Evolutionary conservation across 164 flowering plant species (phyloP), one percentile per base, ranked within the genome.

Genomic region (Macadamia integrifolia): DNA sequence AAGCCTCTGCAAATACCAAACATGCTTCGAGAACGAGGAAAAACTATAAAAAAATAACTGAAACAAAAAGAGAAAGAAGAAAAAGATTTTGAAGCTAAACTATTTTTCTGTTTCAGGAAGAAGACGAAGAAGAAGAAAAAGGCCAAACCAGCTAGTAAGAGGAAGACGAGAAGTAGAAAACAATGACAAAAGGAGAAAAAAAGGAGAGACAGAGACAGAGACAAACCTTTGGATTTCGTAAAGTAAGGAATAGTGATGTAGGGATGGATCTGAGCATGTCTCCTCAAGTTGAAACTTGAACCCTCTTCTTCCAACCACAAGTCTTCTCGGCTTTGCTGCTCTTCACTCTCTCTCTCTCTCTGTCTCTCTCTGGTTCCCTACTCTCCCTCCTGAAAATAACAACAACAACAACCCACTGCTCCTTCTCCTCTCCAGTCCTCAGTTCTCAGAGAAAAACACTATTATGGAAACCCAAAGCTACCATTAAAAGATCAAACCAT

Each of bases 181-280:
- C 29, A 52, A 12, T 17, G 13, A 11, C 29, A 10, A 46, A 55
- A 63, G 29, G 8, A 58, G 61, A 11, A 42, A 18, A 48, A 30
- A 66, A 17, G 15, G 48, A 64, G 18, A 46, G 17, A 40, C 15
- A 48, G 30, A 53, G 40, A 49, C 14, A 28, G 14, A 53, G 71
- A 65, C 57, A 60, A 80, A 85, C 88, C 81, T 75, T 74, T 78
- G 81, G 80, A 77, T 80, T 80, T 74, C 81, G 66, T 74, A 64
- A 76, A 77, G 58, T 30, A 58, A 64, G 80, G 67, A 71, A 74
- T 68, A 77, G 74, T 71, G 72, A 56, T 80, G 89, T 81, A 74
- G 85, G 89, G 78, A 68, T 66, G 70, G 69, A 69, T 59, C 69
- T 74, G 77, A 78, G 77, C 89, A 85, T 83, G 87, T 85, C 78